Evolutionary conservation across 2,329 filamentous ascomycete species (phyloP).

Genomic region (Septoria petroselini): DNA sequence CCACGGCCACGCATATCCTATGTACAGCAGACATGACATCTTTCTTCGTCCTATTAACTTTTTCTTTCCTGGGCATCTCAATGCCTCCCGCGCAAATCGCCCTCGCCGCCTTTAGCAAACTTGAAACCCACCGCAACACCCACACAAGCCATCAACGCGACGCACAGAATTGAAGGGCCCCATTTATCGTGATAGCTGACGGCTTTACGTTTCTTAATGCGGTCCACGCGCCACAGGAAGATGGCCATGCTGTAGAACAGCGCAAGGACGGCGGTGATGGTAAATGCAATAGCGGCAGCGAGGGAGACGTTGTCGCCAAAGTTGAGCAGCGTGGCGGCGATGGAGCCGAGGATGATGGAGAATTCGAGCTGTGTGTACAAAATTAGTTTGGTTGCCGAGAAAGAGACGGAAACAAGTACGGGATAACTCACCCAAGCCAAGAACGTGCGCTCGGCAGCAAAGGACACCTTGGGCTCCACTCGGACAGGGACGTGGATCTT

Average conservation of each 20-base stretch:
- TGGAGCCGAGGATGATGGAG: constrained; percentile 86
- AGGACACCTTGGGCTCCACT: constrained; percentile 96
- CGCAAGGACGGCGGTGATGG: constrained; percentile 70
- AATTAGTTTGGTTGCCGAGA: background rate
- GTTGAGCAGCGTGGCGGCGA: constrained; percentile 79
- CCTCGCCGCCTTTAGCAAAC: constrained; percentile 55
- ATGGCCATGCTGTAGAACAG: constrained; percentile 80
- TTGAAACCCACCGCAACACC: constrained; percentile 77
- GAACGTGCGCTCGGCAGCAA: constrained; percentile 93
- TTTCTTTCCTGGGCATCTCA: too few species aligned
- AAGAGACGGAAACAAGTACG: constrained; percentile 16
- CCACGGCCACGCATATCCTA: too few species aligned
- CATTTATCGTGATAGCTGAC: constrained; percentile 88
- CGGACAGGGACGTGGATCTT: constrained; percentile 91
- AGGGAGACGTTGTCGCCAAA: constrained; percentile 67
- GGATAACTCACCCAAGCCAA: constrained; percentile 71
- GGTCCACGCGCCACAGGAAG: constrained; percentile 83
- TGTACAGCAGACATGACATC: too few species aligned
- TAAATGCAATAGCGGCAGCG: constrained; percentile 65
- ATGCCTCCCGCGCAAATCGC: constrained; percentile 38
- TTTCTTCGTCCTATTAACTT: background rate
- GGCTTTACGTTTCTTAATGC: constrained; percentile 78
- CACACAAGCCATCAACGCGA: constrained; percentile 69
- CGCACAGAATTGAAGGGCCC: constrained; percentile 76
- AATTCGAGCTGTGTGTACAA: constrained; percentile 84